Evolutionary conservation across 352 stramenopile genomes (phyloP), one percentile per base, ranked within the genome.

Genomic region (Globisporangium uncinulatum): DNA sequence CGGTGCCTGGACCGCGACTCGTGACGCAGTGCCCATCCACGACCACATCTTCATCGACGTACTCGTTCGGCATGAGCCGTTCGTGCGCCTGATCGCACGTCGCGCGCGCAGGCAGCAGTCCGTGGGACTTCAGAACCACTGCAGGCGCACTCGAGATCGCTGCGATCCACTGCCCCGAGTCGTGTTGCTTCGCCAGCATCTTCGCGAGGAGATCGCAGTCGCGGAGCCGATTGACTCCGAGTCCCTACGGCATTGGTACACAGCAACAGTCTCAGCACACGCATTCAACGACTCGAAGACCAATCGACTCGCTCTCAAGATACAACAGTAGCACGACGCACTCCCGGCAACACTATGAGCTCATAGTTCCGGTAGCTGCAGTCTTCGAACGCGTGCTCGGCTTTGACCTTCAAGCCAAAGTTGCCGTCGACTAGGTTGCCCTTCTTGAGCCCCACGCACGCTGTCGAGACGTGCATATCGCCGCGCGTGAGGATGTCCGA

Each of bases 271-370:
- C 5, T 46, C 41, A 37, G 29, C 21, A 31, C 0, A 45, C 13
- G 29, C 17, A 0, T 9, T 41, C 15, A 51, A 42, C 17, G 46
- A 7, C 4, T 59, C 10, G 4, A 21, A n/a, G 8, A 53, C 14
- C 11, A 32, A 57, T 37, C 1, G 19, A 6, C 15, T 21, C 15
- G 2, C 3, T 50, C 11, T 50, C 21, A n/a, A 19, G 44, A 8
- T 17, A 32, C n/a, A 21, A 14, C 10, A 20, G 21, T n/a, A 46
- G 21, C 24, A 10, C 31, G 45, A 64, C 66, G 20, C 63, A 89
- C 82, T 44, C 82, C 82, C 32, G 83, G 83, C 15, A 93, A 48
- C 32, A 87, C 80, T 20, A 93, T 85, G 24, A 93, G 54, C 29
- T 89, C 80, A 58, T 75, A 91, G 37, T 48, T 70, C 36, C 74